These are phyloP conservation scores for Mortierella sp. DNA, from an alignment of 371 early-diverging fungal species.

Conservation along the genomic window DNA sequence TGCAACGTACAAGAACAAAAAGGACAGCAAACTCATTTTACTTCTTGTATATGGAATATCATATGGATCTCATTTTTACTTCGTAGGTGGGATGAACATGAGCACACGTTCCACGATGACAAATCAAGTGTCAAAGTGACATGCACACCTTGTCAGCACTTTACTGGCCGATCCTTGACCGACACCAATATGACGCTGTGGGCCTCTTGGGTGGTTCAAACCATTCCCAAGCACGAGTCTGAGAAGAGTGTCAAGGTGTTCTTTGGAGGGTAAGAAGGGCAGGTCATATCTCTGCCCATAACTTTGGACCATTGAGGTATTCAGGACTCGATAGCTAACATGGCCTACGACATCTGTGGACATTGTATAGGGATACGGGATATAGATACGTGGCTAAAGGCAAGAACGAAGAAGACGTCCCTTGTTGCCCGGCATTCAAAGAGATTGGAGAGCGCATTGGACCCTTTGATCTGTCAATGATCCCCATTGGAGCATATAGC, in stretches of 20 bases:
- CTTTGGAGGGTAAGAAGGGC: slow-evolving; percentile 66
- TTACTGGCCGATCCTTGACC: slow-evolving; percentile 69
- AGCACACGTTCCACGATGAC: slow-evolving; percentile 48
- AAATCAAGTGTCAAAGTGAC: slow-evolving; percentile 54
- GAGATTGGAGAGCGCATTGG: slow-evolving; percentile 80
- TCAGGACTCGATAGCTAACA: no score
- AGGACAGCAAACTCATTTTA: background rate
- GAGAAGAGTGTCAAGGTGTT: slow-evolving; percentile 61
- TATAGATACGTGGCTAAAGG: slow-evolving; percentile 67
- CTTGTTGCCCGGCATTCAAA: slow-evolving; percentile 83
- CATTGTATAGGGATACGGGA: slow-evolving; percentile 82
- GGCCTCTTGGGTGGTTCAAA: slow-evolving; percentile 74
- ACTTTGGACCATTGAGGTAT: no score
- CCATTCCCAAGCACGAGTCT: slow-evolving; percentile 39
- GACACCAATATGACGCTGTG: slow-evolving; percentile 81
- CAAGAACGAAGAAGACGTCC: slow-evolving; percentile 57
- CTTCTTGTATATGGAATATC: no score
- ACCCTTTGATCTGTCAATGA: slow-evolving; percentile 76
- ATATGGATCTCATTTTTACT: no score
- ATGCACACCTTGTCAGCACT: slow-evolving; percentile 85
- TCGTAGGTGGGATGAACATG: slow-evolving; percentile 74
- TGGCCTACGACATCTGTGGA: no score
- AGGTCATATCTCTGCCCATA: no score
- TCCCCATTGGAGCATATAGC: slow-evolving; percentile 87
- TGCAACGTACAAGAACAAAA: background rate